A percentile compares a stretch with the other conserved stretches of the same genome.
These are phyloP conservation scores for Straminergon stramineum DNA, from an alignment of 225 moss, liverwort and hornwort genomes.

Conservation along the genomic window DNA sequence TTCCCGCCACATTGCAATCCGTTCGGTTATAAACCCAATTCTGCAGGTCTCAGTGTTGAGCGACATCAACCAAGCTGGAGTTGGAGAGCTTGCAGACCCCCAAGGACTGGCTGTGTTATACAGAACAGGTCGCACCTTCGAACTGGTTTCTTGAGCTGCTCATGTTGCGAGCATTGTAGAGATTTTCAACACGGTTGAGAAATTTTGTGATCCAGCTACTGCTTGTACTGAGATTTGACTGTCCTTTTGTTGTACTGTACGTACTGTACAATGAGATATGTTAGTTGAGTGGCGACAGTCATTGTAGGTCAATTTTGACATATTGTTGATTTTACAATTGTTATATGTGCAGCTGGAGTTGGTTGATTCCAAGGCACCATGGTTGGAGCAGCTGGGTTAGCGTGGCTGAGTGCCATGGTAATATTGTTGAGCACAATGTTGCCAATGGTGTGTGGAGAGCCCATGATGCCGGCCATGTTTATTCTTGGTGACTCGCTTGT, in stretches of 20 bases:
- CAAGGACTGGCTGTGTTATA: not conserved
- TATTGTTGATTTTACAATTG: not conserved
- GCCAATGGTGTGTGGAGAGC: not conserved
- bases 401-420: not conserved
- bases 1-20: not conserved
- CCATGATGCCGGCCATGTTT: conserved; percentile 26
- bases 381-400: not conserved
- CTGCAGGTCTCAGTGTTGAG: not conserved
- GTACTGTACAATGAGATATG: not conserved
- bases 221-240: not conserved
- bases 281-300: not conserved
- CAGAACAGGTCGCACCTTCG: not conserved
- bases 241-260: not conserved
- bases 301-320: not conserved
- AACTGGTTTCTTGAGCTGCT: not conserved
- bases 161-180: not conserved
- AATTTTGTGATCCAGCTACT: not conserved
- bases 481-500: conserved; percentile 56
- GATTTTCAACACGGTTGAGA: not conserved
- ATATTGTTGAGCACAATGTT: not conserved
- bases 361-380: not conserved
- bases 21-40: not conserved
- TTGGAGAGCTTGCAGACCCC: not conserved
- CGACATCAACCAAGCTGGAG: not conserved
- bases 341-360: not conserved